Percentiles rank a stretch among this genome's conserved stretches.
These are phyloP conservation scores for Camellia japonica DNA, from an alignment of 148 eudicot species.

Conservation along the genomic window DNA sequence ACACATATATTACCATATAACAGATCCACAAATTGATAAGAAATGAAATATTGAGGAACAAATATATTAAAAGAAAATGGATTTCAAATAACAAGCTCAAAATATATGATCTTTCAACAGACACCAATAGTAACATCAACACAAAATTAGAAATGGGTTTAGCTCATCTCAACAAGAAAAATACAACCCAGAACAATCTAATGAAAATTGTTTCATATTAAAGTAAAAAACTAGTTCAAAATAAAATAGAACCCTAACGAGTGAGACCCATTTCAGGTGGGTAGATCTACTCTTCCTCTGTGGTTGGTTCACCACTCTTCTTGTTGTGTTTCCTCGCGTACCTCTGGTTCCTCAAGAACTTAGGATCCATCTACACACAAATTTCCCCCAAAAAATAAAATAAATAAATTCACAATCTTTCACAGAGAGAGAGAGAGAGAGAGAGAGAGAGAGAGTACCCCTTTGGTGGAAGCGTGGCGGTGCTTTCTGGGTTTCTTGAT, in stretches of 20 bases:
- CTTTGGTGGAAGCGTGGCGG: conserved; percentile 82
- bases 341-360: conserved; percentile 96
- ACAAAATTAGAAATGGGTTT: neutral
- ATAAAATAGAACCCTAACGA: conserved; percentile 17
- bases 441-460: conserved; percentile 34
- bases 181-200: neutral
- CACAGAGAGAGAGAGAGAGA: too few relatives aligned
- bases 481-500: conserved; percentile 81
- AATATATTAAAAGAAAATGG: neutral
- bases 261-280: neutral
- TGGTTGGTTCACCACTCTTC: conserved; percentile 43
- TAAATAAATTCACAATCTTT: neutral
- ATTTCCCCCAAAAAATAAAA: neutral
- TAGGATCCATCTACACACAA: conserved; percentile 72
- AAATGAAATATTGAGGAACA: neutral
- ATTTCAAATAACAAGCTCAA: conserved; percentile 12
- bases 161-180: neutral
- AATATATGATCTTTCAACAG: neutral
- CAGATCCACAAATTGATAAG: neutral
- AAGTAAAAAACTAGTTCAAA: conserved; percentile 8
- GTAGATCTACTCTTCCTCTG: conserved; percentile 50
- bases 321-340: conserved; percentile 96
- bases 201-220: conserved; percentile 20
- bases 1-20: neutral
- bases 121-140: conserved; percentile 13